Evolutionary conservation across 768 basidiomycete genomes (phyloP), one percentile per base, ranked within the genome.

Genomic region (Leccinum arenicola): DNA sequence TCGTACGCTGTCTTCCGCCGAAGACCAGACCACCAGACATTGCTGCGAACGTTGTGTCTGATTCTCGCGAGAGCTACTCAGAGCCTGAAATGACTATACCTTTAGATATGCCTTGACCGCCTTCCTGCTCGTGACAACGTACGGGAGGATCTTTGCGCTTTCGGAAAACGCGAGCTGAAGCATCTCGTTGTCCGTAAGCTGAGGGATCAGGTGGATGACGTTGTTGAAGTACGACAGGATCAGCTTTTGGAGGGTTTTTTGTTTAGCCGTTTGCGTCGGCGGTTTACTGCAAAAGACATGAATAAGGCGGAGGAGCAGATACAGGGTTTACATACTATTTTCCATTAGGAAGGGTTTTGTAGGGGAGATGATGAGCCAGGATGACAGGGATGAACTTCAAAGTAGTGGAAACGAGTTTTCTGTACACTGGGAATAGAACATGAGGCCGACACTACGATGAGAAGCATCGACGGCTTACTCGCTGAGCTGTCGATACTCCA

Each of bases 201-300:
- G 88, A 3, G 84, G 82, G 57, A 95, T 79, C 47, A 98, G 73
- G 64, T 91, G 86, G 19, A 93, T 80, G 58, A 92, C 75, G 67
- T 95, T 97, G 74, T 89, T 84, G 71, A 98, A 95, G 75, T 92
- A 93, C 3, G 94, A 93, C 17, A 93, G 77, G 58, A 95, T 85
- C 48, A 96, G 79, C 65, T 94, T 93, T 68, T 94, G 93, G 6
- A 97, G 80, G 0, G 89, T 79, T 70, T 90, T 89, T 72, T 90
- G 87, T 71, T 95, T 94, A 48, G 79, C 76, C 2, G 88, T 90
- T 66, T 93, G 89, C 4, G 87, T 81, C 7, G 91, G 89, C 11
- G 91, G 77, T 78, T 97, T 98, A 74, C 93, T 96, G 61, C n/a
- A 25, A n/a, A 58, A 51, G 48, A 21, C 19, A 47, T 60, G 14